Evolutionary conservation across 2,329 filamentous ascomycete genomes (phyloP), one percentile per base, ranked within the genome.

Genomic region (Stenocarpella maydis): DNA sequence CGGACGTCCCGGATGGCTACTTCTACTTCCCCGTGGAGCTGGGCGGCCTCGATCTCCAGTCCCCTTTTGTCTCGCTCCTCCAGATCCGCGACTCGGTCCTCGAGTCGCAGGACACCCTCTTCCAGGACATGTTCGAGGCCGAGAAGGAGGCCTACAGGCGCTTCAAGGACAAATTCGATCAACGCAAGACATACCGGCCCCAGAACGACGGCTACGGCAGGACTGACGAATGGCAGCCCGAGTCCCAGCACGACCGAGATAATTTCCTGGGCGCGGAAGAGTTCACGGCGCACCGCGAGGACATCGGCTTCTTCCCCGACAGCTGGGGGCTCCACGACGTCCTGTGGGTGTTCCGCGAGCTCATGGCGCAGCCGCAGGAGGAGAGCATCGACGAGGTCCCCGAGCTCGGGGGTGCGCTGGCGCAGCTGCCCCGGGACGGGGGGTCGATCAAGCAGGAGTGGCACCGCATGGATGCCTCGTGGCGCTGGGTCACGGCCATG

Each of bases 251-350:
- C n/a, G 78, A 80, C 12, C 76, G 71, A 4, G 76, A 79, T 7
- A 75, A 71, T 0, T 87, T 87, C 75, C 78, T 87, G 72, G 72
- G 76, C 4, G 80, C 84, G 21, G 80, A 82, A 0, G 84, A 87
- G 71, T 87, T 79, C 73, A 74, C 74, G 1, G 76, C 76, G 2
- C 81, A 82, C 73, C 77, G 83, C 10, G 83, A 85, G 67, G 79
- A 82, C 45, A 75, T 81, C 34, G 74, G 76, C 19, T 79, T 82
- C 71, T 69, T 76, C 26, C 12, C 15, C 2, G 9, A 43, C 14
- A n/a, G 47, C 15, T 8, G 1, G 76, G 9, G 52, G 47, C 12
- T 54, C 2, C 2, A n/a, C 1, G 63, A 76, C 26, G 75, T 86
- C 14, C 55, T 71, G 14, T 15, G 73, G 0, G 78, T 80, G 8